Evolutionary conservation across 306 rosid species (phyloP), one percentile per base, ranked within the genome.

Genomic region (Dryas alaskensis): DNA sequence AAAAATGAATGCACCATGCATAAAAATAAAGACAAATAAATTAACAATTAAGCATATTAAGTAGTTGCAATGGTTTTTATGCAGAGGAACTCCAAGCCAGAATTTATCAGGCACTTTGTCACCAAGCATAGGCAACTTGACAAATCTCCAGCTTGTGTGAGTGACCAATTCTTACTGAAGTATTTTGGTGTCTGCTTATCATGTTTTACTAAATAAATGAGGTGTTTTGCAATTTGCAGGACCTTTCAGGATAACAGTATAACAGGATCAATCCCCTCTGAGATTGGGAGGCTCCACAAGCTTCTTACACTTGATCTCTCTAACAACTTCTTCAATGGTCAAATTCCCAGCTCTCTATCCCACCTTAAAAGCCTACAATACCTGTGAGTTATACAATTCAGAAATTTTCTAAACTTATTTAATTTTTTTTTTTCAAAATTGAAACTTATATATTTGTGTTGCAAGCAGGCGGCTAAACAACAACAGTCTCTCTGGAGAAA

Each of bases 251-350:
- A 85, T 61, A 95, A 95, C 70, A 86, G 88, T 53, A 90, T 95
- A 81, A 44, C 96, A 54, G 99, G 99, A 55, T 55, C 81, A 72
- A 90, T 95, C 48, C 98, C 99, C 8, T 40, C 76, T 72, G 98
- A 92, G 85, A 55, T 95, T 70, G 89, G 93, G 78, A 88, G 74
- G 84, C 89, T 95, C 58, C 89, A 86, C 52, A 86, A 78, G 85
- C 99, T 95, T 67, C 81, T 73, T 49, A 90, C 96, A 62, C 88
- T 95, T 49, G 96, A 92, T 84, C 97, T 95, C 80, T 92, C 99
- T n/a, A 84, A 77, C 80, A 95, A 95, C 78, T 73, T 14, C 64
- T 95, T 95, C 84, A 81, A 69, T 25, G 93, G 95, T 25, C 83
- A 88, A 68, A 86, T 95, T 75, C 98, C 99, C 55, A 78, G 74